phyloP scores from a whole-genome alignment of 768 basidiomycete species.

The Xanthoconium stramineum region DNA sequence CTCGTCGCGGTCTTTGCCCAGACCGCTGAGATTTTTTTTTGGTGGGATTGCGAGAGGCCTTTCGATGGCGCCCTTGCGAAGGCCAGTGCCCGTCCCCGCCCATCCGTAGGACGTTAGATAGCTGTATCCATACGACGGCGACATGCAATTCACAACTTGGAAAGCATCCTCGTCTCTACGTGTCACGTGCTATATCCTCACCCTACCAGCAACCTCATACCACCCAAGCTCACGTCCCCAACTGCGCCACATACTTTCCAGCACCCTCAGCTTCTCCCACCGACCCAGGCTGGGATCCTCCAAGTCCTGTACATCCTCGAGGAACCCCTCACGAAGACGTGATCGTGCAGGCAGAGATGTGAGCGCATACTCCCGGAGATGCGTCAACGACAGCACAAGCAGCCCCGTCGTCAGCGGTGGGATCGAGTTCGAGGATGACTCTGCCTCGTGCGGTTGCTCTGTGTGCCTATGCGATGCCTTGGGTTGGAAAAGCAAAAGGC shows the following conservation, averaged over 20 bases:
- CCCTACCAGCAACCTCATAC: slow-evolving; percentile 32
- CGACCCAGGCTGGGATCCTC: slow-evolving; percentile 70
- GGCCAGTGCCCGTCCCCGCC: slow-evolving; percentile 80
- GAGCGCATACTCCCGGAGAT: slow-evolving; percentile 64
- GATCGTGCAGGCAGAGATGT: slow-evolving; percentile 53
- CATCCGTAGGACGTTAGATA: slow-evolving; percentile 84
- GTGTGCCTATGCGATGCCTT: slow-evolving; percentile 18
- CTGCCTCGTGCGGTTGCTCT: not conserved
- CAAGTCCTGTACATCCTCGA: slow-evolving; percentile 81
- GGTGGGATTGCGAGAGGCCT: slow-evolving; percentile 76
- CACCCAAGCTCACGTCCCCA: slow-evolving; percentile 76
- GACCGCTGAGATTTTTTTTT: slow-evolving; percentile 80
- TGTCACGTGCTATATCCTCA: slow-evolving; percentile 10
- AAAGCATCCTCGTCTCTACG: not conserved
- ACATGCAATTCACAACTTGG: slow-evolving; percentile 5
- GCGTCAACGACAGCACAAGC: slow-evolving; percentile 66
- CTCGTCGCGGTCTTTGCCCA: slow-evolving; percentile 93
- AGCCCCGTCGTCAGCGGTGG: slow-evolving; percentile 68
- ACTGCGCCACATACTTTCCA: slow-evolving; percentile 86
- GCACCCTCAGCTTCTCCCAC: slow-evolving; percentile 70
- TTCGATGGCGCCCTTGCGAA: slow-evolving; percentile 78
- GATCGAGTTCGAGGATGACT: slow-evolving; percentile 15
- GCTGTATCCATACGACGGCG: slow-evolving; percentile 43
- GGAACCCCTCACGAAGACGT: slow-evolving; percentile 68
- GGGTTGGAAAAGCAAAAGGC: slow-evolving; percentile 56